A percentile compares a stretch with the other conserved stretches of the same genome.
These are phyloP conservation scores for Stereocaulon alpinum DNA, from an alignment of 495 filamentous ascomycete genomes.

Conservation along the genomic window DNA sequence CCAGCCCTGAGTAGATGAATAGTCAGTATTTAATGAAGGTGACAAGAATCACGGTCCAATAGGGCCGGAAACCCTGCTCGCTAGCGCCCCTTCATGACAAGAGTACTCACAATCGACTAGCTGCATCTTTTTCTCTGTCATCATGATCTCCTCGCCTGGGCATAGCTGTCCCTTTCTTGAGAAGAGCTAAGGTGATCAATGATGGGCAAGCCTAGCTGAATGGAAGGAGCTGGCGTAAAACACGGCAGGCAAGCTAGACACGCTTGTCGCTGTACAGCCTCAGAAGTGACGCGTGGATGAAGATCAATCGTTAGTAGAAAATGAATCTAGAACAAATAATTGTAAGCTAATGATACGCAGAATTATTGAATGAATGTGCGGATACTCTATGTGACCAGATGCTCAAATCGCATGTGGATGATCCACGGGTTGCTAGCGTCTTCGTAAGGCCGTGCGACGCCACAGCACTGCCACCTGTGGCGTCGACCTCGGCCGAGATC, in stretches of 20 bases:
- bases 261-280: background rate
- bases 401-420: no score
- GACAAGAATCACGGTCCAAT: background rate
- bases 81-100: background rate
- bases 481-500: background rate
- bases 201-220: conserved; percentile 1
- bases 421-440: background rate
- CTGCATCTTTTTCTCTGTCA: conserved; percentile 72
- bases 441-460: background rate
- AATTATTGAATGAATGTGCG: background rate
- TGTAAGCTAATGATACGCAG: background rate
- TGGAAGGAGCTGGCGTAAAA: background rate
- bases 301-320: background rate
- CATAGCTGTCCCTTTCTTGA: conserved; percentile 33
- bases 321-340: background rate
- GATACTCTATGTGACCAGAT: background rate
- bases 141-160: conserved; percentile 39
- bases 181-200: conserved; percentile 3
- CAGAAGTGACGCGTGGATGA: background rate
- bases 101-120: conserved; percentile 72
- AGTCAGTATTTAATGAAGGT: conserved; percentile 24
- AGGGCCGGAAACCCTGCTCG: background rate
- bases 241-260: background rate
- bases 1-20: conserved; percentile 54
- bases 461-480: conserved; percentile 1